Base-by-base conservation (phyloP, 164 flowering plant species). In the Annona cherimola region DNA sequence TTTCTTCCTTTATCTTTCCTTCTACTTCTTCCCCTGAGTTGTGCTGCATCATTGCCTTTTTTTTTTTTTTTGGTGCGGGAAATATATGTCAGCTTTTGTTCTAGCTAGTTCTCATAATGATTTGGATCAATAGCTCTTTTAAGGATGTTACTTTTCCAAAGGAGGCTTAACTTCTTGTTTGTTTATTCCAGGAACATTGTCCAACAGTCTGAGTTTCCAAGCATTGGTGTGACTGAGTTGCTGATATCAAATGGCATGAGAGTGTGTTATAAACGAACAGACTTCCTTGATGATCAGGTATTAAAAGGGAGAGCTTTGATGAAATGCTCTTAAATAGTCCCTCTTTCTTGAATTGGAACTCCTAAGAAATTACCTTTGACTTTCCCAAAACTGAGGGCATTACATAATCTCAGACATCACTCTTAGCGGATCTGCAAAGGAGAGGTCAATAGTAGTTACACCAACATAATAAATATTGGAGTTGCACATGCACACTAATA, bases 271-370 rank as follows among this genome's bases (percentile, higher is more conserved):
- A 94, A 91, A 83, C 78, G 90, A 76, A 94, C 99, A 14, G 90
- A 92, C 79, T 92, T 89, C 73, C 84, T 89, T 75, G 90, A 91
- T 79, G 99, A 94, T 75, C 99, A 94, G 99, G 99, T 93, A 82
- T 40, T 42, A 41, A 55, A 19, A 50, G 43, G n/a, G 43, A 64
- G 18, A 7, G 12, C 14, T 20, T 19, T 61, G 5, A 35, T 35
- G 57, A 50, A 16, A 50, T 40, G 12, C 67, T 64, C 4, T 41
- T 39, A 16, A 39, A 9, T 18, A 3, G 6, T 43, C 43, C 35
- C 40, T 45, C 61, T 68, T 66, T 6, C 59, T 66, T 39, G 12
- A 19, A 44, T 42, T 45, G 42, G 62, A 72, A 66, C 41, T 35
- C 39, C 67, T 16, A 14, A 19, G 6, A 18, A 26, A 26, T 26